Percentiles rank a stretch among this genome's conserved stretches.
Evolutionary conservation across 495 filamentous ascomycete genomes (phyloP).

Genomic region (Lophiostoma macrostomum): DNA sequence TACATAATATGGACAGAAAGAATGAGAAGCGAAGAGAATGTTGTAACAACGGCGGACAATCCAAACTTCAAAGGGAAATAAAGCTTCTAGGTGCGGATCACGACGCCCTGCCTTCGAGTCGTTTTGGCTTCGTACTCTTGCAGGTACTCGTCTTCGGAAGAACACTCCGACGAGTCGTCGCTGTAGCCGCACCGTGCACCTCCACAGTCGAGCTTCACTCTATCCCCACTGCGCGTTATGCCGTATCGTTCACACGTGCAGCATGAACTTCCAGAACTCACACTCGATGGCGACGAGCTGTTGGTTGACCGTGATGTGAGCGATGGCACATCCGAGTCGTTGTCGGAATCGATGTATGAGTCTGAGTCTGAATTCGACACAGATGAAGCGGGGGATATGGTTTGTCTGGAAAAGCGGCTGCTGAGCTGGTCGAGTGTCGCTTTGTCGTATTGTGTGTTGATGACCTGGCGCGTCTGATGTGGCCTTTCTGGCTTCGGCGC

Average conservation of each 20-base stretch:
- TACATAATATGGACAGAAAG: conserved; percentile 23
- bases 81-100: conserved; percentile 55
- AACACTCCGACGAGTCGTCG: conserved; percentile 62
- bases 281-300: conserved; percentile 66
- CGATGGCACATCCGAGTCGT: conserved; percentile 39
- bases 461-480: conserved; percentile 77
- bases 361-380: too few relatives aligned
- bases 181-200: conserved; percentile 79
- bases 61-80: not conserved
- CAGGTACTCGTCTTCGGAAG: conserved; percentile 39
- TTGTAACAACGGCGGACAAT: conserved; percentile 4
- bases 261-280: conserved; percentile 66
- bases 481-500: conserved; percentile 87
- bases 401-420: conserved; percentile 66
- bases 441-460: conserved; percentile 66
- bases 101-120: conserved; percentile 73
- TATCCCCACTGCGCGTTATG: conserved; percentile 86
- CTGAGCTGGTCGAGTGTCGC: conserved; percentile 67
- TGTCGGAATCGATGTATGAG: conserved; percentile 54
- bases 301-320: conserved; percentile 72
- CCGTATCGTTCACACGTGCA: conserved; percentile 95
- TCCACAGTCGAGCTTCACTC: conserved; percentile 92
- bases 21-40: not conserved
- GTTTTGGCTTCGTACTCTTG: conserved; percentile 34
- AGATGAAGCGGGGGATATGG: conserved; percentile 50